These are phyloP conservation scores for Trametes pubescens DNA, from an alignment of 1,284 basidiomycete genomes.

Conservation along the genomic window DNA sequence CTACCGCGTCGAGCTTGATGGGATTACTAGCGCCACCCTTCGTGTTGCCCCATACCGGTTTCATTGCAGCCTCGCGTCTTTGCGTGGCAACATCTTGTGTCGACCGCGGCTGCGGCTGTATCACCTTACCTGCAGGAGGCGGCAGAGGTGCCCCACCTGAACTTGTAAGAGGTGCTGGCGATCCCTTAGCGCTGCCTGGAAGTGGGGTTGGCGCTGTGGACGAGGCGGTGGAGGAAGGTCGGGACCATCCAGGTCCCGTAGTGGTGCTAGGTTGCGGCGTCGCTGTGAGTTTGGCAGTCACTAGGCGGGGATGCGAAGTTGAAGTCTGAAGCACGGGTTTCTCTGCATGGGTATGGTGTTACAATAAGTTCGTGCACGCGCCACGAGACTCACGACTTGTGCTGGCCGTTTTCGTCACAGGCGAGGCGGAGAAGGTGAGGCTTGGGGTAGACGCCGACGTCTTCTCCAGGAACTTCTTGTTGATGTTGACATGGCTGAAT, in stretches of 20 bases:
- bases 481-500: constrained; percentile 89
- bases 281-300: constrained; percentile 86
- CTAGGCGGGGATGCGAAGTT: constrained; percentile 75
- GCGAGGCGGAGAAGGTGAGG: constrained; percentile 50
- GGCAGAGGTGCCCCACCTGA: constrained; percentile 51
- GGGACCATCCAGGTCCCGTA: constrained; percentile 76
- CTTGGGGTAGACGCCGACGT: constrained; percentile 59
- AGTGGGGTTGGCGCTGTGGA: constrained; percentile 55
- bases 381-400: constrained; percentile 57
- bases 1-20: constrained; percentile 49
- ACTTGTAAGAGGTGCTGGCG: constrained; percentile 41
- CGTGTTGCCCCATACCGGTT: constrained; percentile 71
- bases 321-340: constrained; percentile 64
- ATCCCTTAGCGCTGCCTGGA: constrained; percentile 42
- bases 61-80: constrained; percentile 55
- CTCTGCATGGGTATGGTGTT: constrained; percentile 47
- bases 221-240: constrained; percentile 75
- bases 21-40: constrained; percentile 48
- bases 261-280: constrained; percentile 61
- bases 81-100: constrained; percentile 45
- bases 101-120: constrained; percentile 70
- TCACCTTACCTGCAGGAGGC: constrained; percentile 67
- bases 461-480: constrained; percentile 94
- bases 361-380: constrained; percentile 16
- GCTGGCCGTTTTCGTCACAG: constrained; percentile 56